Evolutionary conservation across 2,329 filamentous ascomycete genomes (phyloP).

Genomic region (Boeremia exigua): DNA sequence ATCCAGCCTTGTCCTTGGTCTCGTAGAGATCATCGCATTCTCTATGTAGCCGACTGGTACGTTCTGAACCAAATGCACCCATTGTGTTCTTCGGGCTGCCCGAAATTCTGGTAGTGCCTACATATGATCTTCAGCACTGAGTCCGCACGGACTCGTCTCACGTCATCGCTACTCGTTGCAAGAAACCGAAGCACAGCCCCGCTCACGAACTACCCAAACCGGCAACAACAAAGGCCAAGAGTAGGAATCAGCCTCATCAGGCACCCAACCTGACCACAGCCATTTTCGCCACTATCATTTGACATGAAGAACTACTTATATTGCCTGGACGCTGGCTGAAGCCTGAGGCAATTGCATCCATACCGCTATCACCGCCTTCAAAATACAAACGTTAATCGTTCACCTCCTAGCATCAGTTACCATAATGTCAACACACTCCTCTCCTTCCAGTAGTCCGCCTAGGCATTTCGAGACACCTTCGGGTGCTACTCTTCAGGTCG

Average conservation of each 20-base stretch:
- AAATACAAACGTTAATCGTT: neutral
- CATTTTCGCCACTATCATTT: neutral
- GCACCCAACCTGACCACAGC: neutral
- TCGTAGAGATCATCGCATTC: too few relatives aligned
- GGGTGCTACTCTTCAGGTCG: conserved; percentile 24
- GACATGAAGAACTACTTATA: conserved; percentile 2
- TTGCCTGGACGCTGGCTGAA: neutral
- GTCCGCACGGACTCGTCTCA: neutral
- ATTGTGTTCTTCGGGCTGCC: too few relatives aligned
- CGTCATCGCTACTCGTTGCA: conserved; percentile 1
- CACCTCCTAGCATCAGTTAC: neutral
- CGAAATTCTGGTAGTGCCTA: too few relatives aligned
- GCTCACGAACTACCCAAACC: conserved; percentile 5
- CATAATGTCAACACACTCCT: conserved; percentile 5
- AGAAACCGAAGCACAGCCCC: neutral
- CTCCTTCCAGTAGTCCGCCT: neutral
- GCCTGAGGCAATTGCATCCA: neutral
- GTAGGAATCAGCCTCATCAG: neutral
- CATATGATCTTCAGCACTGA: too few relatives aligned
- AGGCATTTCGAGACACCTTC: conserved; percentile 1
- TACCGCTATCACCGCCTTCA: neutral
- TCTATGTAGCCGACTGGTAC: too few relatives aligned
- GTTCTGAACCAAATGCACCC: too few relatives aligned
- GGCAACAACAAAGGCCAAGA: conserved; percentile 9
- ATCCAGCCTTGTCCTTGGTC: too few relatives aligned